Percentiles rank a stretch among this genome's conserved stretches.
Conservation (phyloP, 192 early-diverging fungal genomes). For the Geosiphon pyriformis region DNA sequence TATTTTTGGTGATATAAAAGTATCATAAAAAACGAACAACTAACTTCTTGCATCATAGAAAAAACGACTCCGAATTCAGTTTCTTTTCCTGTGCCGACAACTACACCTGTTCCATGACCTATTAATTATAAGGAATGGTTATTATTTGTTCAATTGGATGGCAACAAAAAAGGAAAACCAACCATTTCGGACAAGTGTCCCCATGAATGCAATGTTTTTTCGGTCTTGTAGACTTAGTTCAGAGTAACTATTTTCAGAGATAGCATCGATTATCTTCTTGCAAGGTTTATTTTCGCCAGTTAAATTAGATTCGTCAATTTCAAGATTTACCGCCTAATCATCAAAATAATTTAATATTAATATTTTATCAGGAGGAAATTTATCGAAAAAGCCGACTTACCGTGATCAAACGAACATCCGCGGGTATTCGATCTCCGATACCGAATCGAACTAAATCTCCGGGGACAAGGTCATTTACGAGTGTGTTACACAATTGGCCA, state of each 20-base stretch:
- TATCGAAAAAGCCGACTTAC: slow-evolving; percentile 26
- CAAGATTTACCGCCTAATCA: slow-evolving; percentile 62
- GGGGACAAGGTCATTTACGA: slow-evolving; percentile 82
- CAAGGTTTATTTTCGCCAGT: slow-evolving; percentile 84
- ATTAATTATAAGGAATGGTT: no score
- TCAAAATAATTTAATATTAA: background rate
- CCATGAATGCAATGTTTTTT: slow-evolving; percentile 93
- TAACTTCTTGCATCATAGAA: slow-evolving; percentile 85
- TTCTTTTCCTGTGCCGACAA: slow-evolving; percentile 79
- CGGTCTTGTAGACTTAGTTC: slow-evolving; percentile 65
- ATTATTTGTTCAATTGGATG: no score
- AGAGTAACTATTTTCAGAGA: slow-evolving; percentile 36
- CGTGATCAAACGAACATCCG: slow-evolving; percentile 76
- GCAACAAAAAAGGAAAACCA: background rate
- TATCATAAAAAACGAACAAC: background rate
- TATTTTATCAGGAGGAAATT: background rate
- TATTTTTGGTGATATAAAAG: no score
- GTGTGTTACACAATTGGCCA: slow-evolving; percentile 45
- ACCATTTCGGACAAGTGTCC: slow-evolving; percentile 85
- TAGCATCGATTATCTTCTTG: slow-evolving; percentile 55
- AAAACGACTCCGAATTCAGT: slow-evolving; percentile 97
- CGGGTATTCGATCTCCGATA: slow-evolving; percentile 90
- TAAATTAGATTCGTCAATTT: slow-evolving; percentile 88
- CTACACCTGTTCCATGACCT: slow-evolving; percentile 82
- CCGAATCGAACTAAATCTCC: slow-evolving; percentile 86